Evolutionary conservation across 2,329 filamentous ascomycete genomes (phyloP).

Genomic region (Monilinia laxa): DNA sequence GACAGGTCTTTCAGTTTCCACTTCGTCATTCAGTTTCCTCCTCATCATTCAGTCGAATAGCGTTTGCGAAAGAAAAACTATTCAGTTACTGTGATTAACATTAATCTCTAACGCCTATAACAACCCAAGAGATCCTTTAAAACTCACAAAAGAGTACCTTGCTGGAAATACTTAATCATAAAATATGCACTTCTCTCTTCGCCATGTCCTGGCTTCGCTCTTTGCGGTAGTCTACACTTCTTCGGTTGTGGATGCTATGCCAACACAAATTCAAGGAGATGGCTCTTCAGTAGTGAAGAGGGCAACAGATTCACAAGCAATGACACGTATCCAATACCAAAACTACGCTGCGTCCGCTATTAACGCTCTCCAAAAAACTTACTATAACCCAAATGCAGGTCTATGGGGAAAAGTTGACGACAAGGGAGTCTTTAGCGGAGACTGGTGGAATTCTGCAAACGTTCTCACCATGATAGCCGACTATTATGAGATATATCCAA

Average conservation of each 20-base stretch:
- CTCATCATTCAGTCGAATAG: background rate
- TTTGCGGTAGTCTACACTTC: background rate
- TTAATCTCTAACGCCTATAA: background rate
- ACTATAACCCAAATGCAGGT: constrained; percentile 57
- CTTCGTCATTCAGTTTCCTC: background rate
- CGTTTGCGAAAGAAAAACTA: background rate
- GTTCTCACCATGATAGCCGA: constrained; percentile 63
- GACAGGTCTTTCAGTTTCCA: background rate
- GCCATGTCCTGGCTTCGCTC: background rate
- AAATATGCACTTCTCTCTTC: constrained; percentile 15
- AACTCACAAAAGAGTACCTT: background rate
- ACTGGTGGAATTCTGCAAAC: constrained; percentile 75
- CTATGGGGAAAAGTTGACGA: constrained; percentile 52
- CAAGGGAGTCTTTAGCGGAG: constrained; percentile 61
- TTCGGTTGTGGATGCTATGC: constrained; percentile 1
- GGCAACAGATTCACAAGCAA: background rate
- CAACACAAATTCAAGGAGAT: background rate
- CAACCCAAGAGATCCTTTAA: background rate
- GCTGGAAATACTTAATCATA: background rate
- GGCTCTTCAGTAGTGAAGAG: background rate
- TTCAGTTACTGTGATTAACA: background rate
- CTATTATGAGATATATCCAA: constrained; percentile 40
- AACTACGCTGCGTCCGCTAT: constrained; percentile 19
- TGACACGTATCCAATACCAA: constrained; percentile 12
- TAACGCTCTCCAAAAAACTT: constrained; percentile 14